These are phyloP conservation scores for Panaeolus papilionaceus DNA, from an alignment of 768 basidiomycete genomes.

Conservation along the genomic window DNA sequence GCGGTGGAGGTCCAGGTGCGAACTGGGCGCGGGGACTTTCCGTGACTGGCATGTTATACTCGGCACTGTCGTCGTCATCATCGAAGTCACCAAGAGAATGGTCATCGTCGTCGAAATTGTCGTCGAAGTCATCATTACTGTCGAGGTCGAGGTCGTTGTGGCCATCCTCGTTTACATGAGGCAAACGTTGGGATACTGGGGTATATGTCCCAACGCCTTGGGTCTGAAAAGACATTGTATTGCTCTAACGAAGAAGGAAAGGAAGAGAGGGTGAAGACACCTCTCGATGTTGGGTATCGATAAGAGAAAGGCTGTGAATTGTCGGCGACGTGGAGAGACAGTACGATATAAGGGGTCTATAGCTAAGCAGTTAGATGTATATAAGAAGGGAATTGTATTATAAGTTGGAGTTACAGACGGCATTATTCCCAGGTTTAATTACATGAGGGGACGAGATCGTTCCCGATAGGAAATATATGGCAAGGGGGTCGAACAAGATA, in stretches of 20 bases:
- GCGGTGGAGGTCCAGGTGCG: slow-evolving; percentile 3
- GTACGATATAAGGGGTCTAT: neutral
- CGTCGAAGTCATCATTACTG: slow-evolving; percentile 19
- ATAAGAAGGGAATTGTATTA: slow-evolving; percentile 7
- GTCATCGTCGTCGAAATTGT: slow-evolving; percentile 20
- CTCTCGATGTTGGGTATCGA: neutral
- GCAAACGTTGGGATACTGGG: neutral
- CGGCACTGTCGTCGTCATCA: slow-evolving; percentile 17
- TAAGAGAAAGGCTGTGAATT: neutral
- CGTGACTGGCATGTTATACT: neutral
- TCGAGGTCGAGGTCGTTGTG: slow-evolving; percentile 13
- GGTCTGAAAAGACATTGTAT: slow-evolving; percentile 19
- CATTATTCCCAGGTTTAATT: slow-evolving; percentile 6
- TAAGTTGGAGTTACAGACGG: neutral
- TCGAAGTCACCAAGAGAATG: slow-evolving; percentile 22
- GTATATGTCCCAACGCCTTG: neutral
- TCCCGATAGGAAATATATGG: neutral
- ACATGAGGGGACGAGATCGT: slow-evolving; percentile 7
- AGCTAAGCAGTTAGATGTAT: neutral
- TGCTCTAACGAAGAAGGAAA: neutral
- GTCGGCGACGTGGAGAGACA: neutral
- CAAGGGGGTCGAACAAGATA: slow-evolving; percentile 9
- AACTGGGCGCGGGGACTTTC: slow-evolving; percentile 12
- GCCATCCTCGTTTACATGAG: slow-evolving; percentile 13
- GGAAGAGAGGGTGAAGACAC: neutral